Evolutionary conservation across 176 grass and related monocot genomes (phyloP).

Genomic region (Cenchrus fungigraminus): DNA sequence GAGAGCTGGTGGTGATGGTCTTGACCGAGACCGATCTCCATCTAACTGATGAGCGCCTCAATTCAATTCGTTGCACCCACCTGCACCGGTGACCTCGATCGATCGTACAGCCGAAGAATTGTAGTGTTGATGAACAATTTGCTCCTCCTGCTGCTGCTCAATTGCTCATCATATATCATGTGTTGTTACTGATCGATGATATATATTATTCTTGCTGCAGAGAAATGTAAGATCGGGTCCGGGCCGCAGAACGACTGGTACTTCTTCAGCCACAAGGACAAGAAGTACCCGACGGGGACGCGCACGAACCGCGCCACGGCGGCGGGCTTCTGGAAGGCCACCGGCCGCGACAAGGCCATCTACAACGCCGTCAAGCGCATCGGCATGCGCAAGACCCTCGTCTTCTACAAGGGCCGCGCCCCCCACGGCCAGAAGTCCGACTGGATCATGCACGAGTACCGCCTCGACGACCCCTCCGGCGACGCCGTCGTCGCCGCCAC

Average conservation of each 20-base stretch:
- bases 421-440: constrained; percentile 91
- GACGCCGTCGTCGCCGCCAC: constrained; percentile 1
- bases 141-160: no score
- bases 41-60: no score
- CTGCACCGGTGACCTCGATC: no score
- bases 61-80: no score
- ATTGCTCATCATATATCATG: no score
- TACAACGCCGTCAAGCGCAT: constrained; percentile 81
- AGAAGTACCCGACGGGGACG: constrained; percentile 98
- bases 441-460: constrained; percentile 97
- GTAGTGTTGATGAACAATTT: no score
- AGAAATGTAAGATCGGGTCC: constrained; percentile 90
- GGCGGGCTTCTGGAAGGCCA: constrained; percentile 96
- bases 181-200: no score
- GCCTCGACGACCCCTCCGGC: constrained; percentile 61
- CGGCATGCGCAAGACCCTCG: constrained; percentile 98
- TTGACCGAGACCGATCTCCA: no score
- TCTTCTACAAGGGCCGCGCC: constrained; percentile 97
- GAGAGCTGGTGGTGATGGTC: no score
- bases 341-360: constrained; percentile 96
- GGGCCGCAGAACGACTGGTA: constrained; percentile 99
- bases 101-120: no score
- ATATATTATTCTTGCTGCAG: constrained; percentile 25
- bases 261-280: constrained; percentile 99
- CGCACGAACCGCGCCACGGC: constrained; percentile 89